phyloP scores from a whole-genome alignment of 1,284 basidiomycete species.

The Thecaphora thlaspeos region DNA sequence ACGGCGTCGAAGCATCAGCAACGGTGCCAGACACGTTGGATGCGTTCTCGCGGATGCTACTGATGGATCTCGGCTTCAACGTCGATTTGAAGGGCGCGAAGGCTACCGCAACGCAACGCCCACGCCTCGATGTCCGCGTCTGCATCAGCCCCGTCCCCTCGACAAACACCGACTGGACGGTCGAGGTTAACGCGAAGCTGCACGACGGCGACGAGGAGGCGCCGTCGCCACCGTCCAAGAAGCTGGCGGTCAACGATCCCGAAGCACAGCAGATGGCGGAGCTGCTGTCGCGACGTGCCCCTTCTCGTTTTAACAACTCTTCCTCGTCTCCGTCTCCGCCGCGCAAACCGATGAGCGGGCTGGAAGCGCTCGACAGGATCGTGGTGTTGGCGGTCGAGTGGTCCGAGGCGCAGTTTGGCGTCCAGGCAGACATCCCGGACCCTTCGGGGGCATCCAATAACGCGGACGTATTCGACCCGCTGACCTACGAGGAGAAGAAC shows the following conservation, averaged over 20 bases:
- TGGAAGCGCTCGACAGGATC: slow-evolving; percentile 10
- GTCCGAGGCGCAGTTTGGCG: slow-evolving; percentile 14
- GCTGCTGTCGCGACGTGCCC: too few relatives aligned
- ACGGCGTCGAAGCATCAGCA: neutral
- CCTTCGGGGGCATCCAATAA: neutral
- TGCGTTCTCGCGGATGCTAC: neutral
- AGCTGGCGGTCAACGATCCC: neutral
- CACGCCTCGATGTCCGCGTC: neutral
- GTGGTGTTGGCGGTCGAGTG: slow-evolving; percentile 15
- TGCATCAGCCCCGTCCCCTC: neutral
- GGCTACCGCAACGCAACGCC: too few relatives aligned
- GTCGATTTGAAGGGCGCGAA: too few relatives aligned
- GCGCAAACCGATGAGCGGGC: neutral
- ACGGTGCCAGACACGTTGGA: too few relatives aligned
- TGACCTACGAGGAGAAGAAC: slow-evolving; percentile 48
- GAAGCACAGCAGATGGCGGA: neutral
- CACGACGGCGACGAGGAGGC: too few relatives aligned
- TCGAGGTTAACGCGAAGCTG: neutral
- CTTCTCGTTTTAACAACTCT: too few relatives aligned
- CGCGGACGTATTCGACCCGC: slow-evolving; percentile 19
- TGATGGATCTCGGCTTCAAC: neutral
- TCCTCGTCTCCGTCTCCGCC: neutral
- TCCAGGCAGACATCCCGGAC: slow-evolving; percentile 11
- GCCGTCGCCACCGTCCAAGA: neutral
- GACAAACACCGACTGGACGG: neutral